Percentiles rank a stretch among this genome's conserved stretches.
Evolutionary conservation across 768 basidiomycete genomes (phyloP).

Genomic region (Cystofilobasidium macerans): DNA sequence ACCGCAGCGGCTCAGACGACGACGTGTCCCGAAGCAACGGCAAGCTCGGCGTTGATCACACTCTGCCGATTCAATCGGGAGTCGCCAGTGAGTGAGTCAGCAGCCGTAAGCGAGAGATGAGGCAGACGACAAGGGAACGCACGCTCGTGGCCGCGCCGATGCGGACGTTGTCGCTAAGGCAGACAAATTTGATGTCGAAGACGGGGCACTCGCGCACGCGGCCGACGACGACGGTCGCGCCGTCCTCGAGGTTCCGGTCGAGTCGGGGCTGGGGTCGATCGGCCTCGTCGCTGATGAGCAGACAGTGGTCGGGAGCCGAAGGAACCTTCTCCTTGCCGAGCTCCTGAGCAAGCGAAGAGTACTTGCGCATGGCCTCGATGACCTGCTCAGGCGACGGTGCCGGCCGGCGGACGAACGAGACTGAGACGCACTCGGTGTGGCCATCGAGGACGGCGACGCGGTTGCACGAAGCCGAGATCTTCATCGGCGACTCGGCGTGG

Average conservation of each 20-base stretch:
- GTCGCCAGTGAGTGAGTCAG: too few species aligned
- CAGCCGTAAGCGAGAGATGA: too few species aligned
- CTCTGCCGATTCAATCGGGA: conserved; percentile 83
- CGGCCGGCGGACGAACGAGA: conserved; percentile 66
- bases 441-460: conserved; percentile 94
- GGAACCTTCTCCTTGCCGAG: conserved; percentile 53
- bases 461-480: conserved; percentile 83
- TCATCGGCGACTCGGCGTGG: conserved; percentile 67
- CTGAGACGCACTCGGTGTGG: conserved; percentile 79
- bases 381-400: conserved; percentile 81
- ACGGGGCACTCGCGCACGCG: conserved; percentile 82
- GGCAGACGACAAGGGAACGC: too few species aligned
- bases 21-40: conserved; percentile 13
- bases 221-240: conserved; percentile 83
- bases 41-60: conserved; percentile 85
- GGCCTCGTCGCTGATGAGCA: conserved; percentile 81
- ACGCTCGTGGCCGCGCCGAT: neutral
- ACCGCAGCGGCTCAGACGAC: too few species aligned
- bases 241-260: conserved; percentile 79
- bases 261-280: conserved; percentile 90
- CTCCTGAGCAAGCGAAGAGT: conserved; percentile 62
- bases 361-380: conserved; percentile 63
- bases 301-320: conserved; percentile 69
- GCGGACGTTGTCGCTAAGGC: neutral
- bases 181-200: conserved; percentile 64